Base-by-base conservation (phyloP, 2,329 filamentous ascomycete species). In the Helicocarpus griseus region DNA sequence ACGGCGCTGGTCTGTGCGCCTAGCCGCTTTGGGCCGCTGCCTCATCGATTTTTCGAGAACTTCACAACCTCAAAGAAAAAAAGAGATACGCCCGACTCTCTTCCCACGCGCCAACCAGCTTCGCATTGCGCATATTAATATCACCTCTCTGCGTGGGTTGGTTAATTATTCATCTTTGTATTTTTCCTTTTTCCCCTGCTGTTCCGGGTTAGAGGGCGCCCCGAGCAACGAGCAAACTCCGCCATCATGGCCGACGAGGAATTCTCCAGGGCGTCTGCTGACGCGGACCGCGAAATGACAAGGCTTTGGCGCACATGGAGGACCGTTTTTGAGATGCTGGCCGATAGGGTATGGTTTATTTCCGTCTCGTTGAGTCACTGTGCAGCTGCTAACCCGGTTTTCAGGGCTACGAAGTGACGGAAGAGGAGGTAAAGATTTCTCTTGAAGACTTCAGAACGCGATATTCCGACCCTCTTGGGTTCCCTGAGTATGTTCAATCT, bases 291-390 rank as follows among this genome's bases (percentile, higher is more conserved):
- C 58, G 68, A 71, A 59, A 68, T 69, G 63, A 77, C 81, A 58
- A 83, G 87, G 66, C 81, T 96, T 60, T 98, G 93, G 91, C 87
- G 91, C 70, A 89, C 90, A 62, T 94, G 88, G 82, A 83, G 83
- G 71, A 98, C 93, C 7, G 83, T 89, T 46, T 89, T 95, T 70
- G 88, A 98, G 77, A 95, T 98, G 91, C 85, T 93, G 61, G 77
- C 80, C 56, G 93, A 97, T 70, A 77, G 91, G 69, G 90, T 95
- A 80, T 63, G 86, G 43, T 44, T 35, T 60, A 54, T 43, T 41
- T 44, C 50, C 47, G 22, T 43, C 48, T 51, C 53, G 50, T 51
- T 33, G 26, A 45, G 14, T 33, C 19, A 26, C 35, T 49, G 6
- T 43, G 26, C 14, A 21, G 31, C 40, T 44, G 49, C 53, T 41